These are phyloP conservation scores for Aspergillus leporis DNA, from an alignment of 495 filamentous ascomycete species.

Conservation along the genomic window DNA sequence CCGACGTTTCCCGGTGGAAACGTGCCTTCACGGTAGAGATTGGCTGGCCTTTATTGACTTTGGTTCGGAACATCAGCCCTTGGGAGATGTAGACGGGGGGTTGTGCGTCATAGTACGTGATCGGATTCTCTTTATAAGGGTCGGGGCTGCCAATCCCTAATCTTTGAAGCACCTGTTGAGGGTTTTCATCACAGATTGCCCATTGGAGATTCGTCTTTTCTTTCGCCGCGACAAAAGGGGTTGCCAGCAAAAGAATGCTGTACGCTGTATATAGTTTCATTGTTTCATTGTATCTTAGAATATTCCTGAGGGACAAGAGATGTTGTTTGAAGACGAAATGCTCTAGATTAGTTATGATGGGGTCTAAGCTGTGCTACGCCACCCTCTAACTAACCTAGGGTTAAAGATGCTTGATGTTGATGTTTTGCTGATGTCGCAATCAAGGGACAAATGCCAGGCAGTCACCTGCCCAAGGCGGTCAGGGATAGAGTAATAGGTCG, in stretches of 20 bases:
- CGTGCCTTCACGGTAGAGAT: slow-evolving; percentile 7
- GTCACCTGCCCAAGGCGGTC: no score
- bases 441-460: no score
- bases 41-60: not conserved
- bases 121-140: slow-evolving; percentile 9
- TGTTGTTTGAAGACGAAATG: no score
- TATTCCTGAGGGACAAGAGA: no score
- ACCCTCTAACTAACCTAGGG: no score
- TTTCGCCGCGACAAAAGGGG: not conserved
- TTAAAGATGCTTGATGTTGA: no score
- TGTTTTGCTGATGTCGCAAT: no score
- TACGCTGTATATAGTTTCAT: not conserved
- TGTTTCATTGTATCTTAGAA: no score
- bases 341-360: no score
- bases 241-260: not conserved
- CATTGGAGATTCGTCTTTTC: slow-evolving; percentile 12
- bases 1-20: not conserved
- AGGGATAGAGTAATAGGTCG: no score
- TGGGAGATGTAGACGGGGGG: slow-evolving; percentile 2
- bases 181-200: slow-evolving; percentile 8
- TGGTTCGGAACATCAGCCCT: slow-evolving; percentile 13
- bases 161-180: slow-evolving; percentile 5
- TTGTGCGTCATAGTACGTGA: slow-evolving; percentile 10
- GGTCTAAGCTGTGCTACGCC: no score
- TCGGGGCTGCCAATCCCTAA: not conserved